phyloP scores from a whole-genome alignment of 177 flowering plant genomes.

The Vitis hybrid region DNA sequence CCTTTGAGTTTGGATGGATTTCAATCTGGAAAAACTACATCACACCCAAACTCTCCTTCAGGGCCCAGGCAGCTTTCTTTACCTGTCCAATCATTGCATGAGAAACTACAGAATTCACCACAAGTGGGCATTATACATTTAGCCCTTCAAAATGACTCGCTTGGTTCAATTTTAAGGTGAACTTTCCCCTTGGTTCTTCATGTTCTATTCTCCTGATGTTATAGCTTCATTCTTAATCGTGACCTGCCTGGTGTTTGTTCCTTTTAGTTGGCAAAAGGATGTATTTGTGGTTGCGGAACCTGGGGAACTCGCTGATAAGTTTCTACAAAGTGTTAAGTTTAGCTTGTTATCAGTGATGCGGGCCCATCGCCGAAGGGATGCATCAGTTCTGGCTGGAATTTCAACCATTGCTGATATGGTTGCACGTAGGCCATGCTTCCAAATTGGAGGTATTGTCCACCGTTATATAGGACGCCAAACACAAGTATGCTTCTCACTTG shows the following conservation, averaged over 20 bases:
- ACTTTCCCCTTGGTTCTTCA: background rate
- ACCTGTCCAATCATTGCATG: constrained; percentile 71
- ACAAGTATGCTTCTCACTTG: constrained; percentile 50
- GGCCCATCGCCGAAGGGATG: constrained; percentile 50
- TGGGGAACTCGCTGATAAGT: constrained; percentile 93
- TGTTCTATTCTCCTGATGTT: background rate
- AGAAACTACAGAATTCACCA: constrained; percentile 81
- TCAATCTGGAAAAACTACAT: constrained; percentile 55
- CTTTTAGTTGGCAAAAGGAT: constrained; percentile 96
- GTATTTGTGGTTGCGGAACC: constrained; percentile 99
- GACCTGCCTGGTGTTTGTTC: constrained; percentile 10
- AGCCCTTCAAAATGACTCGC: constrained; percentile 87
- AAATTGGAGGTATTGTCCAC: constrained; percentile 84
- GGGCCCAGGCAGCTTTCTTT: constrained; percentile 66
- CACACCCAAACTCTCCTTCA: constrained; percentile 79
- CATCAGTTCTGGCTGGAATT: constrained; percentile 57
- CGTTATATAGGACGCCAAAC: constrained; percentile 97
- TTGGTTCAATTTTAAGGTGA: constrained; percentile 86
- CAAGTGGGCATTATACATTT: constrained; percentile 93
- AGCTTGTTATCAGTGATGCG: constrained; percentile 52
- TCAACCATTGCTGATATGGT: constrained; percentile 78
- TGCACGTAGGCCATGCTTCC: constrained; percentile 70
- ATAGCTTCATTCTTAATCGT: background rate
- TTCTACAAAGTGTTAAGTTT: constrained; percentile 78
- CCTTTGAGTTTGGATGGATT: constrained; percentile 92